Evolutionary conservation across 2,329 filamentous ascomycete genomes (phyloP).

Genomic region (Curvularia sp.): DNA sequence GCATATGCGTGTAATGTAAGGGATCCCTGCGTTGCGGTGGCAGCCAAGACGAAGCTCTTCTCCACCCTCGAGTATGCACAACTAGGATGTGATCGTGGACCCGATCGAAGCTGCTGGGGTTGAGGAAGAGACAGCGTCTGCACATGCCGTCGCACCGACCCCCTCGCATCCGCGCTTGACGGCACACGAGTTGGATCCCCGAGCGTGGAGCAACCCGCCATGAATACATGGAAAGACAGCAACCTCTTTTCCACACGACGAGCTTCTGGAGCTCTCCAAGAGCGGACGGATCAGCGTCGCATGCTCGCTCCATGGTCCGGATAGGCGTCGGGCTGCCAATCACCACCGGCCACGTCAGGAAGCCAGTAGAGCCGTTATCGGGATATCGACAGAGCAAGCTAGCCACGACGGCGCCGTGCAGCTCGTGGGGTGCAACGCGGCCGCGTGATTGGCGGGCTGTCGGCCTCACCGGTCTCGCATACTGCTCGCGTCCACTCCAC

Average conservation of each 20-base stretch:
- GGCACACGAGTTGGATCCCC: constrained; percentile 5
- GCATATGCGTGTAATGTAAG: constrained; percentile 51
- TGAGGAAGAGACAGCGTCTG: constrained; percentile 23
- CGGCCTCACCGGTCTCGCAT: constrained; percentile 38
- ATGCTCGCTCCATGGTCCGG: constrained; percentile 39
- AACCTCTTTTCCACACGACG: constrained; percentile 3
- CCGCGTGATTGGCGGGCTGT: constrained; percentile 36
- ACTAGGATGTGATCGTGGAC: constrained; percentile 34
- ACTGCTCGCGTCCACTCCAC: constrained; percentile 31
- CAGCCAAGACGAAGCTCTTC: constrained; percentile 30
- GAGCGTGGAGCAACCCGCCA: constrained; percentile 3
- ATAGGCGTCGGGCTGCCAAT: constrained; percentile 43
- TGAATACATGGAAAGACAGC: constrained; percentile 3
- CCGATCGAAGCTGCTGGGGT: constrained; percentile 21
- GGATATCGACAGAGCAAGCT: constrained; percentile 40
- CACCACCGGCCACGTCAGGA: constrained; percentile 47
- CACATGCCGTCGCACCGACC: constrained; percentile 33
- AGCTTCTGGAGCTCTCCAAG: constrained; percentile 9
- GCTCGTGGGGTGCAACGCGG: constrained; percentile 31
- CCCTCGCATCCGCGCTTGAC: constrained; percentile 14
- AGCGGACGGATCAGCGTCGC: constrained; percentile 24
- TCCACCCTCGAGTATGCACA: constrained; percentile 2
- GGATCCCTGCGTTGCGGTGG: constrained; percentile 37
- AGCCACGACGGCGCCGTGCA: constrained; percentile 49
- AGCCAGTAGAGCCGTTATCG: constrained; percentile 50